Base-by-base conservation (phyloP, 345 rosid genomes). In the Hypericum perforatum region DNA sequence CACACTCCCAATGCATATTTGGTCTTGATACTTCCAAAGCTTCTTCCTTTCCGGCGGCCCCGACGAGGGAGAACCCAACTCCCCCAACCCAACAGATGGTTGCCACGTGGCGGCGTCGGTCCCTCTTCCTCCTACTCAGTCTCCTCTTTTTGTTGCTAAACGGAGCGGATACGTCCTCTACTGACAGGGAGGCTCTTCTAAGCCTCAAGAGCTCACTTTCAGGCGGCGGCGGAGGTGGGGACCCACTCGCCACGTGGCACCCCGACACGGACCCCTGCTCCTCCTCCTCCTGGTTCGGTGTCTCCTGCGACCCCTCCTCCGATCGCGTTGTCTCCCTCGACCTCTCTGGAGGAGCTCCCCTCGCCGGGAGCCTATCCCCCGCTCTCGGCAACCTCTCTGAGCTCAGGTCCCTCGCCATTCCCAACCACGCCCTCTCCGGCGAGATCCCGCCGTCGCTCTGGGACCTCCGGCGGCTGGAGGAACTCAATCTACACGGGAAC, bases 401-500 rank as follows among this genome's bases (percentile, higher is more conserved):
- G 45, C 74, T 78, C 2, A 74, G 72, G 14, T 42, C 41, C 22
- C 59, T 82, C 53, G 68, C 76, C 8, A 39, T 82, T 42, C 44
- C 85, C 14, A 58, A 70, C 62, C 65, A 63, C 45, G 60, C 16
- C 3, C 68, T 82, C 63, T 67, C 72, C 41, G 90, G 86, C 10
- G 63, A 60, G 74, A 79, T 82, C 58, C 80, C 90, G 6, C 66
- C 22, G 3, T 56, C 41, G 49, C 32, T 82, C 11, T 68, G 74
- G 37, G 61, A 49, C 37, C 82, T 82, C 9, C 59, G 22, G 63
- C 60, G 48, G 41, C 67, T 82, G 36, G 69, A 77, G 73, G 72
- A 71, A 13, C 59, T 82, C 49, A 75, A 77, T 58, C 75, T 82
- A 53, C 85, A 75, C 54, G 77, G 76, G 3, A 82, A 79, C 69